phyloP scores from a whole-genome alignment of 257 asterid genomes.

The Solanum virginianum region DNA sequence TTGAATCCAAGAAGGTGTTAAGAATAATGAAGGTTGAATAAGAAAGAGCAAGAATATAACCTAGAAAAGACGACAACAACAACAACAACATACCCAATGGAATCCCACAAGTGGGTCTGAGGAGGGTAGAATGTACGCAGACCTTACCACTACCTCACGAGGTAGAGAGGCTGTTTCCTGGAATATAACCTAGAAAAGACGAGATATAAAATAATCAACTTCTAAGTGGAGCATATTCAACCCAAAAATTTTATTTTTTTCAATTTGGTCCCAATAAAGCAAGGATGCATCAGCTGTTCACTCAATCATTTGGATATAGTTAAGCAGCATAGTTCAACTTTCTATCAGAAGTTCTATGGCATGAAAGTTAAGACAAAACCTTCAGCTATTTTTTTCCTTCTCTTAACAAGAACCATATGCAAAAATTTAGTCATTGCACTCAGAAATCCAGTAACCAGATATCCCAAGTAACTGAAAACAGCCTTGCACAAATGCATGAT shows the following conservation, averaged over 20 bases:
- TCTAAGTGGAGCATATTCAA: background rate
- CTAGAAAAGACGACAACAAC: background rate
- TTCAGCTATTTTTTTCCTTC: background rate
- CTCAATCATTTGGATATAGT: background rate
- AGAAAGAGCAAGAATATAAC: background rate
- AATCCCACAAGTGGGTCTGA: too few relatives aligned
- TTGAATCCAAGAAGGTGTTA: background rate
- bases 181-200: background rate
- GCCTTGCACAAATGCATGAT: too few relatives aligned
- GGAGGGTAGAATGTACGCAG: too few relatives aligned
- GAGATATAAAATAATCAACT: background rate
- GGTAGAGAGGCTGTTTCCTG: too few relatives aligned
- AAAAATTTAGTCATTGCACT: background rate
- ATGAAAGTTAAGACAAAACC: background rate
- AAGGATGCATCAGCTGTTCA: background rate
- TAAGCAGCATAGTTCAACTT: background rate
- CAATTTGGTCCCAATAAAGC: background rate
- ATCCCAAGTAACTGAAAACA: background rate
- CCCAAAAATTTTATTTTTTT: background rate
- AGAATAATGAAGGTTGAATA: background rate
- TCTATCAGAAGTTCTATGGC: background rate
- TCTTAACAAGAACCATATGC: background rate
- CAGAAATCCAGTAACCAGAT: background rate
- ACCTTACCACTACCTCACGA: too few relatives aligned
- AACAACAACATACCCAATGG: too few relatives aligned